Conservation (phyloP, 2,329 filamentous ascomycete genomes). For the Neonectria sp. region DNA sequence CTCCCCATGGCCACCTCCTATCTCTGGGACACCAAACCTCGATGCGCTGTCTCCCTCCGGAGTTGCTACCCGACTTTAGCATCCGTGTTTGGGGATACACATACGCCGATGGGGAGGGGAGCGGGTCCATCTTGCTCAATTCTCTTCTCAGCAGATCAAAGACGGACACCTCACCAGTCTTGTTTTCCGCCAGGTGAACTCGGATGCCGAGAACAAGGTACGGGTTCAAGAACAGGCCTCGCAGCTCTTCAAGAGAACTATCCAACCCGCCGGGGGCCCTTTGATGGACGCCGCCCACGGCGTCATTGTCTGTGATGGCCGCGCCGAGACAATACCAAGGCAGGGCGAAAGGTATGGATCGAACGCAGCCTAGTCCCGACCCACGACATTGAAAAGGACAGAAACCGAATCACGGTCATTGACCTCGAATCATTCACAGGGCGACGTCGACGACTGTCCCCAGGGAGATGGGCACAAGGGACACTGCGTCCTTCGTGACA, state of each 20-base stretch:
- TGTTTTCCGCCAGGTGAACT: constrained; percentile 35
- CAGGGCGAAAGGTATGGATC: constrained; percentile 33
- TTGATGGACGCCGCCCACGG: constrained; percentile 37
- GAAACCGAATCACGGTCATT: no score
- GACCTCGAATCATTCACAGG: no score
- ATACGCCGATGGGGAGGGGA: constrained; percentile 21
- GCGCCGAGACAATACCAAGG: constrained; percentile 20
- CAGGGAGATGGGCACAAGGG: constrained; percentile 26
- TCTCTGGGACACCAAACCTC: no score
- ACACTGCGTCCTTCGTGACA: constrained; percentile 37
- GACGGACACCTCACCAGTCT: constrained; percentile 17
- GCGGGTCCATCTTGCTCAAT: constrained; percentile 28
- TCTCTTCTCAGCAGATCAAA: constrained; percentile 24
- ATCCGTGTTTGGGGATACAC: constrained; percentile 37
- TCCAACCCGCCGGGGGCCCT: background rate
- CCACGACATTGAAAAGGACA: constrained; percentile 15
- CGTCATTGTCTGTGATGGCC: constrained; percentile 35
- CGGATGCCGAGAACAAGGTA: constrained; percentile 33
- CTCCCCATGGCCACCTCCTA: no score
- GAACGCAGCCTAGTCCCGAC: constrained; percentile 27
- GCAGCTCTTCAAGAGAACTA: constrained; percentile 23
- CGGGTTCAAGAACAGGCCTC: constrained; percentile 27
- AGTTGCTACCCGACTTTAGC: no score
- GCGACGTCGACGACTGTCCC: constrained; percentile 36
- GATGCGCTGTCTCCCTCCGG: no score